phyloP scores from a whole-genome alignment of 148 eudicot species.

The Rhododendron griersonianum region DNA sequence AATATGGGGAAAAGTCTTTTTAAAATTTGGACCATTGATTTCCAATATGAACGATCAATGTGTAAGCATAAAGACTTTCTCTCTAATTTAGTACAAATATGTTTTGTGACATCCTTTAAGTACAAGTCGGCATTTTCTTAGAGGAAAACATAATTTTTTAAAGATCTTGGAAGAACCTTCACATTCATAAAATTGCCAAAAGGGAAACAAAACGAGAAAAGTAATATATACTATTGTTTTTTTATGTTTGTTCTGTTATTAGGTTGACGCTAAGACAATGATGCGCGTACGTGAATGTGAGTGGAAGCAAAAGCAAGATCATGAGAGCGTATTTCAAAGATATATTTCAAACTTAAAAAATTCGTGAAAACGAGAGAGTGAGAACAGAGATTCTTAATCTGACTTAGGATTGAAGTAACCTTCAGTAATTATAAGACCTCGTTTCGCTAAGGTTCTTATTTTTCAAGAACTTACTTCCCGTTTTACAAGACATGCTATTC shows the following conservation, averaged over 20 bases:
- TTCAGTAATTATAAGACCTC: too few relatives aligned
- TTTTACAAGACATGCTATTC: too few relatives aligned
- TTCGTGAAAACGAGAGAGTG: neutral
- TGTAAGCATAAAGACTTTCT: too few relatives aligned
- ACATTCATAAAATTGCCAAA: neutral
- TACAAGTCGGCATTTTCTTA: neutral
- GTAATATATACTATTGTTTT: too few relatives aligned
- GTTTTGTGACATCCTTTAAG: neutral
- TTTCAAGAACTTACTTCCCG: too few relatives aligned
- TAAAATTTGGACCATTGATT: too few relatives aligned
- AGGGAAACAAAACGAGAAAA: neutral
- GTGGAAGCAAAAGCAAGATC: neutral
- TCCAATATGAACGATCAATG: too few relatives aligned
- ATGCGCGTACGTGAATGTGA: neutral
- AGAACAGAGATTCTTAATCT: too few relatives aligned
- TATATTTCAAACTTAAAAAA: too few relatives aligned
- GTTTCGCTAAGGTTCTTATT: too few relatives aligned
- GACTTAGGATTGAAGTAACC: neutral
- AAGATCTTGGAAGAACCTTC: neutral
- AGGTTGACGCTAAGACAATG: neutral
- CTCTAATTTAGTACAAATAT: neutral
- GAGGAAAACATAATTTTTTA: neutral
- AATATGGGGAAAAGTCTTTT: neutral
- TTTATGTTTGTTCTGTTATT: neutral
- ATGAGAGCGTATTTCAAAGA: neutral